Evolutionary conservation across 805 yeast species (phyloP), one percentile per base, ranked within the genome.

Genomic region (Danielia reshetovae): DNA sequence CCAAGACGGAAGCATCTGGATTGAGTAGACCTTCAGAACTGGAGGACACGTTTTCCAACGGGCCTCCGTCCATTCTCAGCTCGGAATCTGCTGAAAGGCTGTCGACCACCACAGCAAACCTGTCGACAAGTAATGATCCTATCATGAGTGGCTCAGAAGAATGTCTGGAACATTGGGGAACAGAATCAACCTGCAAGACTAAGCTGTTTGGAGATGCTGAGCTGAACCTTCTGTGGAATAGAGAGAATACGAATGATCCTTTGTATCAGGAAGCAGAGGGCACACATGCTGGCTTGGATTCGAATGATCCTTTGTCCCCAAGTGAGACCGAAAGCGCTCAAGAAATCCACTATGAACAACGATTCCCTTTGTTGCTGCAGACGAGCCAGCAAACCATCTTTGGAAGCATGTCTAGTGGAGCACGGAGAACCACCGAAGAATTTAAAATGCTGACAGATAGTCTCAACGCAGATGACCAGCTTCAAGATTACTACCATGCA

Each of bases 331-430:
- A n/a, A n/a, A n/a, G n/a, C 18, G 36, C 48, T 2, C 50, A 46
- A 4, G 57, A 46, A 10, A 36, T 47, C 3, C 40, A 42, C 23
- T 60, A 52, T 29, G 54, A 44, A 1, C 63, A 57, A 29, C 41
- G 52, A 24, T 40, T 59, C 10, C 59, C 62, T 2, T 45, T 59
- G 24, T 42, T 60, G 25, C 41, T 46, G 18, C 48, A 56, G 34
- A 47, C 44, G 16, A 59, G 62, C 28, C 25, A 18, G 23, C 50
- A 40, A 13, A 46, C 42, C 8, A 40, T 34, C 35, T 48, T 27
- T 12, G 44, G 27, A 17, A 37, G 11, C 34, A 35, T n/a, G 15
- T 29, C 30, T 24, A 17, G 18, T 6, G 8, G 22, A 10, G 24
- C 18, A 8, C 31, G 15, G 11, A 26, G 26, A 12, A 24, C 36